These are phyloP conservation scores for Periconia sp. DNA, from an alignment of 2,329 filamentous ascomycete species.

Conservation along the genomic window DNA sequence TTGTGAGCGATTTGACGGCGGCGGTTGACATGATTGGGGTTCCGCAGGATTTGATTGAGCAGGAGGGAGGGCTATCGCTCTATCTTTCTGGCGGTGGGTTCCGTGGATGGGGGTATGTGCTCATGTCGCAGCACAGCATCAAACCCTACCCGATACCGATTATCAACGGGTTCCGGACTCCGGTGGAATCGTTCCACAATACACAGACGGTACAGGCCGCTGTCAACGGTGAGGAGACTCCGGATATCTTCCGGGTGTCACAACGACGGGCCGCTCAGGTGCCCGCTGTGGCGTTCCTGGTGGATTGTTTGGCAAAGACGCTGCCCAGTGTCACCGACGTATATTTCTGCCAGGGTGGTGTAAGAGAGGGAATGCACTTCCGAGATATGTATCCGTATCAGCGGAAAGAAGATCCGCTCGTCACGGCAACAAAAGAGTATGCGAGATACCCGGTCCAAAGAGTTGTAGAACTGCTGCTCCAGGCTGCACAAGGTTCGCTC, in stretches of 20 bases:
- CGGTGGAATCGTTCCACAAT: slow-evolving; percentile 62
- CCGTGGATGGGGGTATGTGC: slow-evolving; percentile 84
- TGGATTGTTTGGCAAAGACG: slow-evolving; percentile 71
- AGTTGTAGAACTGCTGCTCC: slow-evolving; percentile 54
- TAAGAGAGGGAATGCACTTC: slow-evolving; percentile 80
- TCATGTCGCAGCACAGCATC: slow-evolving; percentile 76
- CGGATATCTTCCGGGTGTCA: slow-evolving; percentile 69
- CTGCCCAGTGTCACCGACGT: slow-evolving; percentile 70
- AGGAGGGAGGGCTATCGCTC: slow-evolving; percentile 54
- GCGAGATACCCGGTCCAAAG: slow-evolving; percentile 51
- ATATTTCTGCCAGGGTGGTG: slow-evolving; percentile 84
- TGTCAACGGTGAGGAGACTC: slow-evolving; percentile 41
- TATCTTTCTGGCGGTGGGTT: slow-evolving; percentile 92
- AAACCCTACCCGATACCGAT: slow-evolving; percentile 81
- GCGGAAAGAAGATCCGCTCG: slow-evolving; percentile 67
- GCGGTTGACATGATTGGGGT: slow-evolving; percentile 62
- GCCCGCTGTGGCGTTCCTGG: slow-evolving; percentile 77
- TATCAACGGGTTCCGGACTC: slow-evolving; percentile 75
- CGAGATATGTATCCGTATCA: slow-evolving; percentile 63
- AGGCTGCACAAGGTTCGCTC: slow-evolving; percentile 43
- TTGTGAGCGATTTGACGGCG: slow-evolving; percentile 59
- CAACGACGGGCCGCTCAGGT: slow-evolving; percentile 78
- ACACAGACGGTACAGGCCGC: slow-evolving; percentile 50
- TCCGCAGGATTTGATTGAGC: slow-evolving; percentile 54
- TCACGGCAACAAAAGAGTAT: slow-evolving; percentile 60